These are phyloP conservation scores for Cylindrotheca closterium DNA, from an alignment of 108 stramenopile species.

Conservation along the genomic window DNA sequence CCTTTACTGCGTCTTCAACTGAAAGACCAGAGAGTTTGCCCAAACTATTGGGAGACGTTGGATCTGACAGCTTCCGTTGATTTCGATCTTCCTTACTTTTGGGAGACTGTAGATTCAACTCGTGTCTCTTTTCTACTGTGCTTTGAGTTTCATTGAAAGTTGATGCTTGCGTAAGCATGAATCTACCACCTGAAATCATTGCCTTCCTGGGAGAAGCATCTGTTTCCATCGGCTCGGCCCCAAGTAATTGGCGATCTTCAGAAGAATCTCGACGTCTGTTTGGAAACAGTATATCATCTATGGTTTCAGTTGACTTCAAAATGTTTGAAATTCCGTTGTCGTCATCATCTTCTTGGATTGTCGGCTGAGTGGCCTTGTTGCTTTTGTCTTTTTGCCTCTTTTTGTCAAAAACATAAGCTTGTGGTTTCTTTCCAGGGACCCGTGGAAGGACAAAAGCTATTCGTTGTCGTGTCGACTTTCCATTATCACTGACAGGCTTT, in stretches of 20 bases:
- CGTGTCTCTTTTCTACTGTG: not conserved
- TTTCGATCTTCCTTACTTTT: not conserved
- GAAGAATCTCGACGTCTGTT: slow-evolving; percentile 10
- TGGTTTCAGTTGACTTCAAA: slow-evolving; percentile 13
- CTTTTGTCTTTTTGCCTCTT: not conserved
- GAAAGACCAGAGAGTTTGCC: slow-evolving; percentile 46
- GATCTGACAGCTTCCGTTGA: not conserved
- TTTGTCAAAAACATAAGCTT: slow-evolving; percentile 18
- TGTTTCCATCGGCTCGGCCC: not conserved
- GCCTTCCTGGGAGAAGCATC: not conserved
- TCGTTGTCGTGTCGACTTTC: slow-evolving; percentile 12
- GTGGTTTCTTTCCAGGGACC: slow-evolving; percentile 14
- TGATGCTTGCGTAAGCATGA: not conserved
- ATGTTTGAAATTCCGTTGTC: not conserved
- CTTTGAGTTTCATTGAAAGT: no score
- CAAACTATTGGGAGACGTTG: not conserved
- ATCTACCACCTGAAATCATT: slow-evolving; percentile 1
- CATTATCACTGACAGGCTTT: not conserved
- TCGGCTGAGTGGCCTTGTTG: not conserved
- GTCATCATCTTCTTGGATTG: slow-evolving; percentile 3
- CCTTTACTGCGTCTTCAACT: slow-evolving; percentile 73
- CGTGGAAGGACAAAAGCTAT: slow-evolving; percentile 37
- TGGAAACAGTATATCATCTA: slow-evolving; percentile 37
- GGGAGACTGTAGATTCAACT: not conserved
- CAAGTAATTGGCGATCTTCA: slow-evolving; percentile 16